Percentiles rank a stretch among this genome's conserved stretches.
Conservation (phyloP, 2,329 filamentous ascomycete species). For the Zymoseptoria crescenta region DNA sequence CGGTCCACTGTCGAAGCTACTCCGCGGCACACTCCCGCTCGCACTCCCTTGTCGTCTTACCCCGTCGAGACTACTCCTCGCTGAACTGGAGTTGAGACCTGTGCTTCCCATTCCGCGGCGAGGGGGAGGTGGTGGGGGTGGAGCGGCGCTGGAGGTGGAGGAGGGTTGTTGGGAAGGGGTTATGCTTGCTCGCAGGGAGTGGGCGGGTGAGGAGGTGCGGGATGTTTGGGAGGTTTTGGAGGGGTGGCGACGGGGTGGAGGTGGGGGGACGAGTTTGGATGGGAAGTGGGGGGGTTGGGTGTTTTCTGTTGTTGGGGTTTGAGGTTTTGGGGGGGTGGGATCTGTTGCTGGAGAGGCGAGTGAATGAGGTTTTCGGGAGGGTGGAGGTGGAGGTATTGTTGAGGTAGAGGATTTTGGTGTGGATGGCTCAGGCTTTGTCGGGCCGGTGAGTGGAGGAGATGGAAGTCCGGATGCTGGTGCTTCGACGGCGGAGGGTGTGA, state of each 20-base stretch:
- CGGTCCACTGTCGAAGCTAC: conserved; percentile 18
- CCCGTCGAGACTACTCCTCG: conserved; percentile 20
- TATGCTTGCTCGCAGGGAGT: conserved; percentile 14
- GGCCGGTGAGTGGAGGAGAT: conserved; percentile 3
- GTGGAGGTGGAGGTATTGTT: conserved; percentile 23
- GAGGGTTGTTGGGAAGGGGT: conserved; percentile 2
- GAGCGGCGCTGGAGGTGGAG: conserved; percentile 13
- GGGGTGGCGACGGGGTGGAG: conserved; percentile 22
- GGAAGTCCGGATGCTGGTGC: background rate
- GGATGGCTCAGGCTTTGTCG: conserved; percentile 2
- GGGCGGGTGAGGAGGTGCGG: conserved; percentile 12
- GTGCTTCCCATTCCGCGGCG: conserved; percentile 14
- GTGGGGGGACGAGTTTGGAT: conserved; percentile 16
- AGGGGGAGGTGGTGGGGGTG: conserved; percentile 26
- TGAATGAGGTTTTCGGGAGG: conserved; percentile 19
- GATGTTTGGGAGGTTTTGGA: conserved; percentile 14
- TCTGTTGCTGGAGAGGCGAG: conserved; percentile 2
- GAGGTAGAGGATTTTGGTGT: conserved; percentile 11
- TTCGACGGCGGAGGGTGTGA: background rate
- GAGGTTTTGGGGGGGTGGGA: background rate
- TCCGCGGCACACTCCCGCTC: conserved; percentile 1
- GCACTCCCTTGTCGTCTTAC: background rate
- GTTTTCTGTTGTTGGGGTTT: conserved; percentile 2
- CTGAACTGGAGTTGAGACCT: conserved; percentile 4
- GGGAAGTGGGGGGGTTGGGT: conserved; percentile 6